Base-by-base conservation (phyloP, 345 rosid genomes). In the Melaleuca quinquenervia region DNA sequence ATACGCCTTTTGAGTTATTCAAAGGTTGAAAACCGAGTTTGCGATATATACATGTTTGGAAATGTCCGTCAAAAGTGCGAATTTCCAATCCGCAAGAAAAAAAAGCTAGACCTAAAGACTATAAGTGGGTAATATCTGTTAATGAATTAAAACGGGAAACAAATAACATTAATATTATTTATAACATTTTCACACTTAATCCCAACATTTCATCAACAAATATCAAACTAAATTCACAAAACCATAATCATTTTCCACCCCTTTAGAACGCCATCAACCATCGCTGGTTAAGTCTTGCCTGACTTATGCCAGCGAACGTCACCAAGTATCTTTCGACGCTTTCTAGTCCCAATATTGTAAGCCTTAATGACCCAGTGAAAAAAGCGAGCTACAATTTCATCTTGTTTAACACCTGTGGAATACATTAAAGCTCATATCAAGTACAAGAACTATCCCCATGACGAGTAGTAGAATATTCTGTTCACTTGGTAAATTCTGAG, bases 281-380 rank as follows among this genome's bases (percentile, higher is more conserved):
- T 89, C 75, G 95, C 96, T 7, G 98, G 94, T 87, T 95, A 96
- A 29, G 98, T 97, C 90, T 86, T 92, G 70, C 99, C 99, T 51
- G 98, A 96, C 90, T 97, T 96, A 74, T 97, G 99, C 98, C 99
- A 97, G 86, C 99, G 95, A 18, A 96, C 98, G 90, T 94, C 98
- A 21, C 93, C 96, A 56, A 92, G 93, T 84, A 97, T 96, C 91
- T 97, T 97, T 86, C 99, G 88, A 44, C 98, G 99, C 91, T 97
- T 96, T 83, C 98, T 91, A 85, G 96, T 97, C 85, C 98, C 98
- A 20, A 98, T 94, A 84, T 89, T 95, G 84, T 97, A 96, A 86
- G 99, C 98, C 89, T 94, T 96, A 92, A 96, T 93, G 83, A 98
- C 94, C 89, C 92, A 91, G 83, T 96, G 95, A 89, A 97, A 97